Conservation (phyloP, 2,329 filamentous ascomycete species). For the Daldinia sp. region DNA sequence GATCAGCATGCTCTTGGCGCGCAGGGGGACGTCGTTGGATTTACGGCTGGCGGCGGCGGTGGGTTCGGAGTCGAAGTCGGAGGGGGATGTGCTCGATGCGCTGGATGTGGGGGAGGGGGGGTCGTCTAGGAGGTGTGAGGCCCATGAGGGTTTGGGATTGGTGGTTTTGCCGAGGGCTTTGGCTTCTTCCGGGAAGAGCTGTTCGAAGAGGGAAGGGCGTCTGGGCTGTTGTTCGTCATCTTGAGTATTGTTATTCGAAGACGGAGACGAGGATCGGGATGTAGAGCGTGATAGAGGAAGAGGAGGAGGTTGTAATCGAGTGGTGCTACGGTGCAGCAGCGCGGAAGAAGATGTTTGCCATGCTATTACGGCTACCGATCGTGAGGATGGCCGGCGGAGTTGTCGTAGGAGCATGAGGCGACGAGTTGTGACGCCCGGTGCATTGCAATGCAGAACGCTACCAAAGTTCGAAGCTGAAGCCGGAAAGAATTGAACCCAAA, state of each 20-base stretch:
- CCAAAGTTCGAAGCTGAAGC: too few relatives aligned
- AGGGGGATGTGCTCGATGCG: too few relatives aligned
- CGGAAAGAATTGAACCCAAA: neutral
- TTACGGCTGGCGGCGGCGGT: neutral
- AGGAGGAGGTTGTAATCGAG: neutral
- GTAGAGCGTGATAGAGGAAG: neutral
- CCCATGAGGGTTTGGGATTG: conserved; percentile 31
- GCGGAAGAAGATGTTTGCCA: conserved; percentile 38
- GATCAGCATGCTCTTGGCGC: conserved; percentile 56
- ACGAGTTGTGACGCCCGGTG: conserved; percentile 39
- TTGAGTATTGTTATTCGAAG: neutral
- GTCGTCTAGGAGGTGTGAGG: conserved; percentile 30
- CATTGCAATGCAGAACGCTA: conserved; percentile 41
- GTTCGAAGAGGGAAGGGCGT: conserved; percentile 51
- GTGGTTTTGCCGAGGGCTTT: conserved; percentile 30
- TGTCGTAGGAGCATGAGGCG: conserved; percentile 48
- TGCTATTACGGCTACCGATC: conserved; percentile 45
- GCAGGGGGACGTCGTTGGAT: conserved; percentile 15
- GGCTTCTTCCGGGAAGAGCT: conserved; percentile 64
- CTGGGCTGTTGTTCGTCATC: conserved; percentile 3
- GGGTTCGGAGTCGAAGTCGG: neutral
- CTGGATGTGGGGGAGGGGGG: neutral
- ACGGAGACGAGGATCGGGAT: neutral
- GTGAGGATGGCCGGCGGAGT: conserved; percentile 45
- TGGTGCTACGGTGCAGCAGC: conserved; percentile 37